Conservation (phyloP, 192 early-diverging fungal genomes). For the Ramicandelaber brevisporus region DNA sequence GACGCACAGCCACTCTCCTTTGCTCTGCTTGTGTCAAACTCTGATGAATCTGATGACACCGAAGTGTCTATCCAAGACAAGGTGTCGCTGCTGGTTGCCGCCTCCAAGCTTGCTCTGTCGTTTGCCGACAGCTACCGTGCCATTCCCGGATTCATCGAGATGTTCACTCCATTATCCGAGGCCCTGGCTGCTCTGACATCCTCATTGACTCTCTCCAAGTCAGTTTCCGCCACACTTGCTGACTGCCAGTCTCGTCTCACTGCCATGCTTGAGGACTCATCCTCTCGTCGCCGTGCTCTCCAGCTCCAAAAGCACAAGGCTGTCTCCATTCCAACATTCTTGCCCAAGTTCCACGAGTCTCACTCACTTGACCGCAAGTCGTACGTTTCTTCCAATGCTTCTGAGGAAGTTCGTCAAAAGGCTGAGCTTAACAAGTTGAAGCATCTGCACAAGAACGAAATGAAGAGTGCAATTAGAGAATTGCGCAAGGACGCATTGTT, state of each 20-base stretch:
- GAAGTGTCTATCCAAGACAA: background rate
- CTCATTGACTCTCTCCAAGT: conserved; percentile 7
- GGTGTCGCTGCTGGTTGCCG: background rate
- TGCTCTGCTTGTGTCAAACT: background rate
- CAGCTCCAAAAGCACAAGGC: conserved; percentile 64
- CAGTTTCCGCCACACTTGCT: conserved; percentile 8
- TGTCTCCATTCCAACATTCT: conserved; percentile 58
- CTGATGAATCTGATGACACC: background rate
- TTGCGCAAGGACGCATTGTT: conserved; percentile 84
- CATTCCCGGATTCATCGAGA: conserved; percentile 34
- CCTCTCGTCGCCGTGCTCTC: conserved; percentile 37
- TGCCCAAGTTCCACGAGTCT: conserved; percentile 74
- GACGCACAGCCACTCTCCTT: background rate
- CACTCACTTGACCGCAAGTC: conserved; percentile 93
- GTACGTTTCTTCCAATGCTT: conserved; percentile 50
- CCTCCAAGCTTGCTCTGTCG: background rate
- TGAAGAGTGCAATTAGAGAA: conserved; percentile 85
- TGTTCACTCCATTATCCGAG: conserved; percentile 14
- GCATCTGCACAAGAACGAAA: conserved; percentile 70
- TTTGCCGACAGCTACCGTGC: conserved; percentile 22
- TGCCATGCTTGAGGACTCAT: conserved; percentile 5
- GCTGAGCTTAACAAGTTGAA: conserved; percentile 50
- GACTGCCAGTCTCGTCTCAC: conserved; percentile 2
- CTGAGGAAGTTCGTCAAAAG: conserved; percentile 48
- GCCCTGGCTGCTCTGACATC: conserved; percentile 6